Evolutionary conservation across 192 early-diverging fungal genomes (phyloP).

Genomic region (Backusella tarrabulga): DNA sequence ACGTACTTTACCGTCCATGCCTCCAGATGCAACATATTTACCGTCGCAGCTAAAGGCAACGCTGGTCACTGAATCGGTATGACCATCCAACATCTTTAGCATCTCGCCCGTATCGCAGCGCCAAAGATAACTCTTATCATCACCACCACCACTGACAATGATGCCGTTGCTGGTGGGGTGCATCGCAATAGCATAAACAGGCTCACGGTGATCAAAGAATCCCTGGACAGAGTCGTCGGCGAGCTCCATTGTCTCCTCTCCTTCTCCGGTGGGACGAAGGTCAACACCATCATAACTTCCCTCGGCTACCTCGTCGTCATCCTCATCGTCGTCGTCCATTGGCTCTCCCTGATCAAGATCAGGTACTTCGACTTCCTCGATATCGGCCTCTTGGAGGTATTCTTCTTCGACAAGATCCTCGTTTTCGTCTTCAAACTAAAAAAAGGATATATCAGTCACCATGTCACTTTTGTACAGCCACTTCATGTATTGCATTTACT

Average conservation of each 20-base stretch:
- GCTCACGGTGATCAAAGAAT: slow-evolving; percentile 88
- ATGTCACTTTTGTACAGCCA: neutral
- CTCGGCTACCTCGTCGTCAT: neutral
- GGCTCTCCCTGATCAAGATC: slow-evolving; percentile 21
- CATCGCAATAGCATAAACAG: slow-evolving; percentile 83
- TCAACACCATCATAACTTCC: slow-evolving; percentile 41
- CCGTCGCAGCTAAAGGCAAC: slow-evolving; percentile 86
- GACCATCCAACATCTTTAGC: slow-evolving; percentile 68
- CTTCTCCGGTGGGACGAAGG: slow-evolving; percentile 45
- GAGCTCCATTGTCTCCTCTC: slow-evolving; percentile 58
- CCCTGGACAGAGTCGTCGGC: slow-evolving; percentile 89
- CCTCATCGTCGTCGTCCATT: slow-evolving; percentile 27
- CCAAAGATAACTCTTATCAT: slow-evolving; percentile 94
- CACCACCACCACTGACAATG: slow-evolving; percentile 84
- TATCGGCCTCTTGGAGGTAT: slow-evolving; percentile 28
- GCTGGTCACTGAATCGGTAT: slow-evolving; percentile 85
- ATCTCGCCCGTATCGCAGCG: slow-evolving; percentile 76
- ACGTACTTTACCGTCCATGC: slow-evolving; percentile 93
- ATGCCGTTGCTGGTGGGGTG: slow-evolving; percentile 71
- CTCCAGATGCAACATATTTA: slow-evolving; percentile 81
- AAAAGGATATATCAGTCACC: neutral
- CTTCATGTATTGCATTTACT: neutral
- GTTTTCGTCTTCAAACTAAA: slow-evolving; percentile 16
- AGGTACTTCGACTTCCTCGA: slow-evolving; percentile 28
- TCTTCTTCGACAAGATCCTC: slow-evolving; percentile 34